Conservation (phyloP, 2,329 filamentous ascomycete genomes). For the Colletotrichum plurivorum region DNA sequence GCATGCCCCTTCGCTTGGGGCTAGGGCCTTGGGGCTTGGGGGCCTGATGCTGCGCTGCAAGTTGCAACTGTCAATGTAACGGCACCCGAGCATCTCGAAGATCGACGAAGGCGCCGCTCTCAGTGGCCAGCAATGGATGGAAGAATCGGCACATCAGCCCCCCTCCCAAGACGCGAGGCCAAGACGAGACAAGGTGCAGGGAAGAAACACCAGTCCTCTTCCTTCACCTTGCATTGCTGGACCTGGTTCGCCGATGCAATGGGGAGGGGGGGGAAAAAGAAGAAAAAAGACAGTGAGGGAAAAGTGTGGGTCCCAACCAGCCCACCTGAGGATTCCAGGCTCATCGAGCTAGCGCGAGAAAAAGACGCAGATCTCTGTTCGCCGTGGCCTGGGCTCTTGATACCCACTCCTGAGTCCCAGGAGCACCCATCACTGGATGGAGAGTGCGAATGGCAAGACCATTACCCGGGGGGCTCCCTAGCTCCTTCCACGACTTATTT, state of each 20-base stretch:
- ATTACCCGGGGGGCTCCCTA: conserved; percentile 1
- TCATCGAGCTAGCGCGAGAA: conserved; percentile 37
- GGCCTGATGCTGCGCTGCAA: conserved; percentile 22
- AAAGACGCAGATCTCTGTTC: conserved; percentile 41
- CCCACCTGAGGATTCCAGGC: conserved; percentile 21
- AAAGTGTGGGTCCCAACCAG: conserved; percentile 16
- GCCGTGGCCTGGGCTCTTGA: conserved; percentile 34
- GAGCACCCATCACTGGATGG: neutral
- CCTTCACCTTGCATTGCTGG: conserved; percentile 26
- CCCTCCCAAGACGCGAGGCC: conserved; percentile 33
- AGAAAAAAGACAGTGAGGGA: conserved; percentile 10
- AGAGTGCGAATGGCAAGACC: conserved; percentile 17
- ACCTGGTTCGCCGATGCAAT: conserved; percentile 26
- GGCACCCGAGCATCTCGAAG: conserved; percentile 25
- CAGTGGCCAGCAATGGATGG: conserved; percentile 29
- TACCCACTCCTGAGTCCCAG: conserved; percentile 19
- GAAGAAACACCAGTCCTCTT: conserved; percentile 23
- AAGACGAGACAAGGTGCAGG: conserved; percentile 37
- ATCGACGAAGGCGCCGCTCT: conserved; percentile 31
- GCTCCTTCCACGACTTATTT: too few relatives aligned
- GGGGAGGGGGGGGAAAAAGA: too few relatives aligned
- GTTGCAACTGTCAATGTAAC: conserved; percentile 35
- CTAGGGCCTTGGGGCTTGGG: conserved; percentile 11
- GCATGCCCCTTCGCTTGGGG: conserved; percentile 2
- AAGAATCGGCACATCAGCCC: conserved; percentile 40